phyloP scores from a whole-genome alignment of 2,329 filamentous ascomycete genomes.

The Stylonectria norvegica region DNA sequence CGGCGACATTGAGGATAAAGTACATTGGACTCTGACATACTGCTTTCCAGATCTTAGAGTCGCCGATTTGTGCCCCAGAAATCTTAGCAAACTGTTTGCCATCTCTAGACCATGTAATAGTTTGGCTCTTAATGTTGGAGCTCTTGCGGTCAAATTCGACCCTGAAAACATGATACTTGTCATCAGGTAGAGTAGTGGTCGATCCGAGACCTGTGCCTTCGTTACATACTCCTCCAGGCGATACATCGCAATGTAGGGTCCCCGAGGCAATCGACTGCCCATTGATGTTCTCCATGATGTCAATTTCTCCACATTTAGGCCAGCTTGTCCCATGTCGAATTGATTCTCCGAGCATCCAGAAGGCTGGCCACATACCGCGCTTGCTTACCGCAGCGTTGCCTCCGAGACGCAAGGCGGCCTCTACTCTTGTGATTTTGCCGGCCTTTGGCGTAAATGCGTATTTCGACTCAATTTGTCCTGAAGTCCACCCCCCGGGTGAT shows the following conservation, averaged over 20 bases:
- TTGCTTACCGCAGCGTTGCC: conserved; percentile 39
- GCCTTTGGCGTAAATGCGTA: conserved; percentile 43
- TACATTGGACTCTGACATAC: conserved; percentile 50
- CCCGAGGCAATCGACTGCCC: conserved; percentile 45
- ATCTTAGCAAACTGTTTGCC: conserved; percentile 43
- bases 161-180: conserved; percentile 48
- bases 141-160: conserved; percentile 48
- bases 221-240: conserved; percentile 47
- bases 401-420: conserved; percentile 48
- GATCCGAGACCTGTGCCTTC: conserved; percentile 45
- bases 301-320: conserved; percentile 55
- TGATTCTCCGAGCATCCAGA: conserved; percentile 55
- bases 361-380: conserved; percentile 57
- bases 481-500: conserved; percentile 46
- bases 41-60: conserved; percentile 45
- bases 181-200: conserved; percentile 35
- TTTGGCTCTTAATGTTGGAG: conserved; percentile 44
- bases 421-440: conserved; percentile 45
- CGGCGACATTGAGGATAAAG: conserved; percentile 53
- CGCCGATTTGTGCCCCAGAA: conserved; percentile 42
- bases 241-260: conserved; percentile 49
- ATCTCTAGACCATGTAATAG: conserved; percentile 50
- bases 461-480: conserved; percentile 51
- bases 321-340: conserved; percentile 46
- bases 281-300: conserved; percentile 56